Conservation (phyloP, 2,329 filamentous ascomycete genomes). For the Aspergillus flavus region DNA sequence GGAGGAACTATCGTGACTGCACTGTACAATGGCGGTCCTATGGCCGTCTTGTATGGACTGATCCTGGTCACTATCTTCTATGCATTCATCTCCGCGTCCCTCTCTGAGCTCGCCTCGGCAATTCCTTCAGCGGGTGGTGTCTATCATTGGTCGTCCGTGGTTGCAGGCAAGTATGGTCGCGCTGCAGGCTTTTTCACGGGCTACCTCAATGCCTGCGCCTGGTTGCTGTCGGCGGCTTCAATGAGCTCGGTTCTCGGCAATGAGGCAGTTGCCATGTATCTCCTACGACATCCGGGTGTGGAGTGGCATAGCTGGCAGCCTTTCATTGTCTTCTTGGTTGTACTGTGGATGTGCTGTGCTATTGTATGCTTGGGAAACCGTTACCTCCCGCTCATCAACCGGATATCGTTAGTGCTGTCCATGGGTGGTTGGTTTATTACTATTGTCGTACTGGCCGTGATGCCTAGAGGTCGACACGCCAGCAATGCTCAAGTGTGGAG, state of each 20-base stretch:
- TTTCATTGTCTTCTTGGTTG: constrained; percentile 43
- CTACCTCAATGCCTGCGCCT: constrained; percentile 37
- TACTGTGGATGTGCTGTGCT: constrained; percentile 54
- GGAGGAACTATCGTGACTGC: constrained; percentile 58
- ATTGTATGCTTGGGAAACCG: constrained; percentile 58
- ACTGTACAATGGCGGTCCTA: constrained; percentile 62
- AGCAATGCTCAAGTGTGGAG: constrained; percentile 32
- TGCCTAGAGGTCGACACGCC: constrained; percentile 44
- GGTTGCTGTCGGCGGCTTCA: constrained; percentile 35
- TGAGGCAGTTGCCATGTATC: constrained; percentile 35
- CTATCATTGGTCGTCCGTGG: constrained; percentile 61
- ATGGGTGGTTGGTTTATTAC: constrained; percentile 52
- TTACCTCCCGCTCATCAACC: constrained; percentile 52
- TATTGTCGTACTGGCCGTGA: constrained; percentile 51
- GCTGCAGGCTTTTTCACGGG: constrained; percentile 45
- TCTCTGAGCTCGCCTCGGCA: constrained; percentile 60
- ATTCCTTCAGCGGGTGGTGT: constrained; percentile 58
- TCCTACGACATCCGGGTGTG: constrained; percentile 25
- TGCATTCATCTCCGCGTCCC: constrained; percentile 56
- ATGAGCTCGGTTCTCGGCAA: constrained; percentile 37
- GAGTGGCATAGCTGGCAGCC: constrained; percentile 35
- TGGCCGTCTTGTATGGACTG: constrained; percentile 62
- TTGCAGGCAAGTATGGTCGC: constrained; percentile 52
- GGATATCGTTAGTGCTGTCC: constrained; percentile 57
- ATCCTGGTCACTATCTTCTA: constrained; percentile 52